Evolutionary conservation across 1,284 basidiomycete genomes (phyloP), one percentile per base, ranked within the genome.

Genomic region (Ganoderma lucidum): DNA sequence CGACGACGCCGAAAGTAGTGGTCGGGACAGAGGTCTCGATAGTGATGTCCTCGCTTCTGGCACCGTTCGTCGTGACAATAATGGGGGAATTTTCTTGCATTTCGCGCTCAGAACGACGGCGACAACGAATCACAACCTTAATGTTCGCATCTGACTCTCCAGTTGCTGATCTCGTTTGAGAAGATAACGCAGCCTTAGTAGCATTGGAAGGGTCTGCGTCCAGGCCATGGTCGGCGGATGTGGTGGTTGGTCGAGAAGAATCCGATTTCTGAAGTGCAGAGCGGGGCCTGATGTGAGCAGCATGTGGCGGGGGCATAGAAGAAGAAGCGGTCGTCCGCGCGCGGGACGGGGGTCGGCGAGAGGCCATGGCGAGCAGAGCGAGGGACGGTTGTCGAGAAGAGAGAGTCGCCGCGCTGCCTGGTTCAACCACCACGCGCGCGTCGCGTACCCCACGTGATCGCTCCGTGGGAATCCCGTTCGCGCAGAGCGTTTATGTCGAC

Each of bases 41-140:
- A 9, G 91, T 93, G 64, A 97, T 86, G 56, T 93, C 87, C 72
- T 90, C 90, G 66, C 88, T 87, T 74, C 91, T 90, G 12, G 94
- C 86, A 39, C 94, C 93, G 42, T 84, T 83, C 0, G 93, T 93
- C 39, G 86, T 88, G 60, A 95, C 90, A 75, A 97, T 96, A 62
- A 93, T 92, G 5, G 94, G 93, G 0, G 95, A 94, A 65, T 90
- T 91, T 68, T 94, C 91, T 62, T 90, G 85, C 1, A 95, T 86
- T 80, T 98, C 96, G 69, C 91, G 88, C 65, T 95, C 93, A 0
- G 95, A 96, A 58, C 88, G 87, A 70, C 87, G 89, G 78, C 96
- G 87, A 79, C 94, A 97, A 32, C 96, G 88, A 60, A 98, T 89
- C 14, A 96, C 94, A n/a, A 98, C 96, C 78, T 95, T 91, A 30